These are phyloP conservation scores for Penicillium sp. DNA, from an alignment of 2,329 filamentous ascomycete species.

Conservation along the genomic window DNA sequence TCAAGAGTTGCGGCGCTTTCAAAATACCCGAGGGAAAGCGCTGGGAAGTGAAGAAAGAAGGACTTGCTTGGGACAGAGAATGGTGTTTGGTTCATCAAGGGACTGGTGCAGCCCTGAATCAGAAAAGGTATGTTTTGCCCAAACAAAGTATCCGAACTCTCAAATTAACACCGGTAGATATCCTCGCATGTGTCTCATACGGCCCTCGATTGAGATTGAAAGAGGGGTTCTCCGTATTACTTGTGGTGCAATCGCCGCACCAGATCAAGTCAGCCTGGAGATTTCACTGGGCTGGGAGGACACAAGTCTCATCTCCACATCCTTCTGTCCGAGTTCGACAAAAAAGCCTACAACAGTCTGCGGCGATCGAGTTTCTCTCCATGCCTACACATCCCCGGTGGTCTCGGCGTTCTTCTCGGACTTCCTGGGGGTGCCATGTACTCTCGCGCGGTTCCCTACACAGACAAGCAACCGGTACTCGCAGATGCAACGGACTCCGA, in stretches of 20 bases:
- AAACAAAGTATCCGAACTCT: neutral
- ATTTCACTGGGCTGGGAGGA: slow-evolving; percentile 35
- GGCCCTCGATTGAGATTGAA: slow-evolving; percentile 69
- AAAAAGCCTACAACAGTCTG: slow-evolving; percentile 67
- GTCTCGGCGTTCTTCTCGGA: slow-evolving; percentile 76
- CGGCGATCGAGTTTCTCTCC: slow-evolving; percentile 70
- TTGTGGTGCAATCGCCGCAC: slow-evolving; percentile 35
- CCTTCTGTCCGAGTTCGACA: slow-evolving; percentile 50
- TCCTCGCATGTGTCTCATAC: slow-evolving; percentile 80
- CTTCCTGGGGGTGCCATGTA: slow-evolving; percentile 73
- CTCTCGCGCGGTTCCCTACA: slow-evolving; percentile 77
- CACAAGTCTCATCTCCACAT: slow-evolving; percentile 59
- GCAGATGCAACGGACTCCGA: slow-evolving; percentile 64
- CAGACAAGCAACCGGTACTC: slow-evolving; percentile 65
- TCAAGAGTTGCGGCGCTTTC: slow-evolving; percentile 90
- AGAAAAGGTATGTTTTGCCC: slow-evolving; percentile 66
- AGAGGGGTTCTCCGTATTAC: slow-evolving; percentile 62
- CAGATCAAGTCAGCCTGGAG: slow-evolving; percentile 32
- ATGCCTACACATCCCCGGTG: slow-evolving; percentile 63
- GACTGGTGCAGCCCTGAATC: slow-evolving; percentile 78
- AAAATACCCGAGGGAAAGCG: slow-evolving; percentile 58
- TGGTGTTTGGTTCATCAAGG: slow-evolving; percentile 92
- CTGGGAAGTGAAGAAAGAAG: slow-evolving; percentile 80
- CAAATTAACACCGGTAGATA: neutral
- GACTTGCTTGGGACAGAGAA: slow-evolving; percentile 89